Evolutionary conservation across 768 basidiomycete species (phyloP), one percentile per base, ranked within the genome.

Genomic region (Rickenella mellea): DNA sequence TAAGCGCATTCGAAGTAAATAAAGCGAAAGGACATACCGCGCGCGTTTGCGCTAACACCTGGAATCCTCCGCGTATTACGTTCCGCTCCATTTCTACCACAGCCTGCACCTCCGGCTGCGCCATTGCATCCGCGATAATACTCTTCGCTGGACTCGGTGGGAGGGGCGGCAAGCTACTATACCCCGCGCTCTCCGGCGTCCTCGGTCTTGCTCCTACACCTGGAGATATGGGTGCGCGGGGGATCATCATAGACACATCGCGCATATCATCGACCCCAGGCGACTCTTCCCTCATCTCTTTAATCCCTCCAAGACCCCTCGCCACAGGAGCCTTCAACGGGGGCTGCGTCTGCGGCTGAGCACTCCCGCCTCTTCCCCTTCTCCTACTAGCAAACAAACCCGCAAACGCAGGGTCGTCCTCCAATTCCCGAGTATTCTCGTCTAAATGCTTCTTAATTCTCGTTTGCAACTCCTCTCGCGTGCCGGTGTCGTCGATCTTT

Each of bases 401-500:
- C 5, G 70, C 46, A 51, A 82, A 84, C 1, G 43, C 52, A 14
- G 77, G 71, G 39, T 80, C 64, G 22, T 78, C 75, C 49, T 78
- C 77, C 20, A 83, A 65, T 15, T 59, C 52, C 26, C 64, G 49
- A 39, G 75, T 73, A 52, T 83, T 66, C 27, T 55, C 49, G 37
- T 81, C 79, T 14, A 84, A 70, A 47, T 82, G 69, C 43, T 63
- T 71, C 51, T 74, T 80, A 47, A 84, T 80, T 45, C 80, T 67
- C n/a, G 54, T 54, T 41, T 74, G 70, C 9, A 83, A 46, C 3
- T 80, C 78, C 24, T 83, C 79, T 46, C 73, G 79, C 2, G 77
- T 83, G 28, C 81, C 81, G 27, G 60, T 43, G 41, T 74, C 71
- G 35, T 65, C 69, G 44, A 81, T 57, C 1, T 57, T 54, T 19